Evolutionary conservation across 495 filamentous ascomycete genomes (phyloP), one percentile per base, ranked within the genome.

Genomic region (Podospora tetraspora): DNA sequence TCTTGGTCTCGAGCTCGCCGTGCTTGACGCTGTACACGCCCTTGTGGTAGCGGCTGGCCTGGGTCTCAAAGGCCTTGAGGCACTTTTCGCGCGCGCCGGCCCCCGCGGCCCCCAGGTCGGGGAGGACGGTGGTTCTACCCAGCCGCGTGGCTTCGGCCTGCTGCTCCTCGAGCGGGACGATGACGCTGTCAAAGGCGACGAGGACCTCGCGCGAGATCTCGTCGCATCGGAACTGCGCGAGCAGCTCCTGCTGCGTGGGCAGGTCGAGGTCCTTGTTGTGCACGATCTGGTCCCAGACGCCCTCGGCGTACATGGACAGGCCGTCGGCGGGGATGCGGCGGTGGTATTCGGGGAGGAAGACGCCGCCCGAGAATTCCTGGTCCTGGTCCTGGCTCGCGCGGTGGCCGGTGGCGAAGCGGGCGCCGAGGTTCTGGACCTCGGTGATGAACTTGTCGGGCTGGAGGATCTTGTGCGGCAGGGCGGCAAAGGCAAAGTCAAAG

Each of bases 261-360:
- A 99, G 80, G 81, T 99, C 95, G 69, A 99, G 82, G 73, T 99
- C 95, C 79, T 99, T 99, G 80, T 99, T 99, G 79, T 93, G 91
- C 72, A 96, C 92, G 72, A 99, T 99, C 78, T 97, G 95, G 75
- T 97, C 92, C 95, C 95, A 99, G 19, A 99, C 88, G 52, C 93
- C 91, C 73, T 93, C 88, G 10, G 95, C 94, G 75, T 98, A 99
- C 63, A 91, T 84, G 3, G 94, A 89, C 77, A 97, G 94, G 6
- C 95, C 95, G 76, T 99, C 95, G 11, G 95, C 95, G 56, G 95
- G 95, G 66, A 99, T 97, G 64, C 96, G 85, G 67, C 95, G 85
- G 80, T 99, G 95, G 76, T 99, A 99, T 71, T 97, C 92, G 16
- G 95, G 91, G 37, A 97, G 78, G 79, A 99, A 96, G 3, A 99